Evolutionary conservation across 306 rosid species (phyloP), one percentile per base, ranked within the genome.

Genomic region (Acacia confusa): DNA sequence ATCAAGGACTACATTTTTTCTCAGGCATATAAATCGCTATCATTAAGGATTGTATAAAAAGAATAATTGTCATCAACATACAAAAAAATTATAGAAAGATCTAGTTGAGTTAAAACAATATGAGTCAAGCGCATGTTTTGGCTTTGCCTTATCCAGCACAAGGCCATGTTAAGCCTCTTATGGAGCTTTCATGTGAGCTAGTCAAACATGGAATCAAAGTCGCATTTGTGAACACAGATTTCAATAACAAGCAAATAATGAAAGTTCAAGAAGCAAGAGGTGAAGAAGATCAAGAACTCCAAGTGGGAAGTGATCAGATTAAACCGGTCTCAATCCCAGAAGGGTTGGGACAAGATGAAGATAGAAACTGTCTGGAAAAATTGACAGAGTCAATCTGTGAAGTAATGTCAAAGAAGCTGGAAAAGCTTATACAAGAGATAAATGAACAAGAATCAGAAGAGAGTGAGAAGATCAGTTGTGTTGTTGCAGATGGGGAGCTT

Each of bases 141-240:
- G 86, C 50, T 32, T 0, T 88, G 34, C 88, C 89, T 9, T 65
- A 14, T 63, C 91, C 87, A 38, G 86, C 82, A 66, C 91, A 88
- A 72, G 91, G 88, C 72, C 91, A 85, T 75, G 91, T 88, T 8
- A 85, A 81, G 61, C 87, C 91, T 79, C 47, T 88, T 12, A 78
- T 88, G 84, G 57, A 80, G 12, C 84, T 88, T 34, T 88, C 88
- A 36, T 82, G 82, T 25, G 57, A 84, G 66, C 57, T 85, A 1
- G 80, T 70, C 11, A 75, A 78, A 65, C 85, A 74, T 70, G 91
- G 87, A 14, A 77, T 79, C 78, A 81, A 83, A 55, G 40, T 85
- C 64, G 83, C 88, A 27, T 85, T 81, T 74, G 84, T 81, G 0
- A 81, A 73, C 84, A 73, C 79, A 8, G 75, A 81, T 27, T 81